Evolutionary conservation across 2,329 filamentous ascomycete genomes (phyloP), one percentile per base, ranked within the genome.

Genomic region (Drechslerella stenobrocha): DNA sequence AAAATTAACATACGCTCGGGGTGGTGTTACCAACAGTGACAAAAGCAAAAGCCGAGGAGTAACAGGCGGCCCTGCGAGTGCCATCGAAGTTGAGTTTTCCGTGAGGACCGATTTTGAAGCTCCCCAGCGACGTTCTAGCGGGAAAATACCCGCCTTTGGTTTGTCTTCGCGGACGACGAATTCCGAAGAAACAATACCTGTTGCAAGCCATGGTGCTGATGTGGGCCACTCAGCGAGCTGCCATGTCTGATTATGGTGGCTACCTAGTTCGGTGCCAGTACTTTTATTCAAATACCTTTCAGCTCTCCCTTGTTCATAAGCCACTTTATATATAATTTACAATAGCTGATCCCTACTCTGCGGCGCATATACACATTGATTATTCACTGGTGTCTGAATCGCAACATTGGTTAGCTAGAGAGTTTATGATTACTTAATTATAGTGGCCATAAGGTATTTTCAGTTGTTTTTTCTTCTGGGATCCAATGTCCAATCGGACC

Each of bases 1-100:
- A 1, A 76, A 74, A 22, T 32, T 69, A 9, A 63, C 64, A 7
- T 69, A 63, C 20, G 50, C 64, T 5, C 46, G 45, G 22, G 53
- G 42, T 13, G 37, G 34, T 4, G 7, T 35, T 13, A 67, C 40
- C 20, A 53, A 55, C 18, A 60, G 55, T 42, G 63, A 67, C 22
- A 45, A 45, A 37, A 67, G 50, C 22, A 40, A 48, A 8, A 65
- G 45, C 5, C 42, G 42, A 26, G 61, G 48, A n/a, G 13, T 22
- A 18, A 28, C 42, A 26, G 37, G 18, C 3, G 8, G 3, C 15
- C 48, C 44, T 1, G 8, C 20, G 9, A 47, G 44, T 24, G 55
- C 34, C 15, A 56, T 67, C 9, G 63, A 59, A 34, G 50, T 60
- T 3, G 63, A 67, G 35, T 60, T 67, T 24, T 60, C 55, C 9